Base-by-base conservation (phyloP, 2,329 filamentous ascomycete species). In the Neospermospora avenae region DNA sequence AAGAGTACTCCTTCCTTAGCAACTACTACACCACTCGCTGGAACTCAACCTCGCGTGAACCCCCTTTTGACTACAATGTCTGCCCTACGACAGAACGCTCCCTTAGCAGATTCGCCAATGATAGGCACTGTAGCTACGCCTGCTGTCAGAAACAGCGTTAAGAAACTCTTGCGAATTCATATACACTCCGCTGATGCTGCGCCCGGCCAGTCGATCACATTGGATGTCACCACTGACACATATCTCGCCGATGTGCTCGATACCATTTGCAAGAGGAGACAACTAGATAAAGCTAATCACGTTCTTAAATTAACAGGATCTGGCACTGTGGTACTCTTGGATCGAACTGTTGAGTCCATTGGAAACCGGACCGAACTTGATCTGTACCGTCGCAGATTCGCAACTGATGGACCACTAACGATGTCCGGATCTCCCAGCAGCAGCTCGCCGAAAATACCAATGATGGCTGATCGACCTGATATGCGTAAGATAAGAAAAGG, bases 241-340 rank as follows among this genome's bases (percentile, higher is more conserved):
- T 95, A 93, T 72, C 84, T 95, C 46, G 89, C 88, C 45, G 90
- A 95, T 72, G 85, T 95, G 28, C 84, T 93, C 55, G 90, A 93
- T 70, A 80, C 86, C 65, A 87, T 90, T 2, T 95, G 90, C 72
- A 84, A 86, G 44, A 90, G 90, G 74, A 81, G 91, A 45, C 85
- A 90, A 60, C 78, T 95, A 0, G 91, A 95, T 72, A 91, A 92
- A 76, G 88, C 82, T 18, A 84, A 87, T 59, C 90, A 91, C 71
- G 87, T 93, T 4, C 81, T 96, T 64, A 92, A 91, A 74, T 81
- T 93, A 11, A 86, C 87, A 0, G 85, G 85, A 14, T 90, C 88
- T 2, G 88, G 88, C 16, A 89, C 87, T 1, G 84, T 93, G 13
- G 89, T 90, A 31, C 84, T 90, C 58, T 80, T 89, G 11, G 91